phyloP scores from a whole-genome alignment of 23 red algal species.

The Chondrus crispus region DNA sequence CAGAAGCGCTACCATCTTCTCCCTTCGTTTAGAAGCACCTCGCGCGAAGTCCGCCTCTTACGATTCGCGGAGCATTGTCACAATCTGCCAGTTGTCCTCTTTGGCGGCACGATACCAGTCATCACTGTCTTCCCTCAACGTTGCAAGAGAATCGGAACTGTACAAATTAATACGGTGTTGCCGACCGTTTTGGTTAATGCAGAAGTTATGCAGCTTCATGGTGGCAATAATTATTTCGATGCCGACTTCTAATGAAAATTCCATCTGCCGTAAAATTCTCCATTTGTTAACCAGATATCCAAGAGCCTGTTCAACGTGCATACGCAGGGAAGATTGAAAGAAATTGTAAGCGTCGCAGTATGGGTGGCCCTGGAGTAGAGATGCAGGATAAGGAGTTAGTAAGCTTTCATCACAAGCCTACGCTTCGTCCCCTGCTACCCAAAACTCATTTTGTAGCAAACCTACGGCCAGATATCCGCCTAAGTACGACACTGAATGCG shows the following conservation, averaged over 20 bases:
- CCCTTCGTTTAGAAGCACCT: too few relatives aligned
- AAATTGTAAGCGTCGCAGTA: not conserved
- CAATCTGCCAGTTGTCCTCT: too few relatives aligned
- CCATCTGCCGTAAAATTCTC: too few relatives aligned
- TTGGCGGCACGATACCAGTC: too few relatives aligned
- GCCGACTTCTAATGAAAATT: not conserved
- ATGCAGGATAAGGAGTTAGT: not conserved
- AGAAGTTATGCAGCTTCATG: not conserved
- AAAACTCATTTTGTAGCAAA: not conserved
- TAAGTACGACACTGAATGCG: not conserved
- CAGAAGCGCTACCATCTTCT: too few relatives aligned
- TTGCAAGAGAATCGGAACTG: too few relatives aligned
- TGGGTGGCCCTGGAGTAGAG: not conserved
- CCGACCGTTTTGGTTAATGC: too few relatives aligned
- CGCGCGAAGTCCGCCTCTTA: too few relatives aligned
- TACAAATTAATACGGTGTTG: too few relatives aligned
- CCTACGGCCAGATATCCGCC: not conserved
- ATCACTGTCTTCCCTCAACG: too few relatives aligned
- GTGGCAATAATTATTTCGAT: not conserved
- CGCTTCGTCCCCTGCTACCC: not conserved
- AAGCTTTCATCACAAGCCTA: not conserved
- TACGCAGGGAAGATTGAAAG: not conserved
- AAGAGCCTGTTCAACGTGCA: not conserved
- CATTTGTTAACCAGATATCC: too few relatives aligned
- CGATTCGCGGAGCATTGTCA: too few relatives aligned